Evolutionary conservation across 208 protist species (phyloP).

Genomic region (Tritrichomonas musculus): DNA sequence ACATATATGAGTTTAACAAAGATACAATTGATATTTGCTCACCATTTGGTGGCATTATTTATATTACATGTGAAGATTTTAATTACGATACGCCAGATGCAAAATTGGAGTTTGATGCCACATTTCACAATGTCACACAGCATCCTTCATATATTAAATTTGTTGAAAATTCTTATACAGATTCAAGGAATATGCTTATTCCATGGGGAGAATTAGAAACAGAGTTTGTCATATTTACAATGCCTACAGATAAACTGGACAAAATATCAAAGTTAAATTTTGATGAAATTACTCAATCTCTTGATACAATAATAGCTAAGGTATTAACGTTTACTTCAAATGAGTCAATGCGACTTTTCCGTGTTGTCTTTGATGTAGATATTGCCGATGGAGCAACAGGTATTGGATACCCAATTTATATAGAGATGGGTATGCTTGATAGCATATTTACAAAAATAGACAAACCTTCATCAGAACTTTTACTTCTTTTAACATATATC

Average conservation of each 20-base stretch:
- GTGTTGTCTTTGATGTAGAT: background rate
- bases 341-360: background rate
- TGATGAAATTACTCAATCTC: background rate
- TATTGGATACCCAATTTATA: background rate
- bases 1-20: background rate
- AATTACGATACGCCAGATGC: background rate
- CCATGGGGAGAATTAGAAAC: constrained; percentile 2
- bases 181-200: background rate
- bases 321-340: background rate
- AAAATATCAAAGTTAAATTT: background rate
- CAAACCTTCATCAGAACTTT: background rate
- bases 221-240: background rate
- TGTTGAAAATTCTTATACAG: background rate
- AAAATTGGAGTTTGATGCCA: background rate
- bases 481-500: background rate
- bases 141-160: background rate
- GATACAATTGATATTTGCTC: background rate
- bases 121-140: background rate
- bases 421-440: background rate
- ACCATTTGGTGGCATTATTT: constrained; percentile 11
- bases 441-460: background rate
- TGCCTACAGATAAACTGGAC: background rate
- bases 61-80: background rate
- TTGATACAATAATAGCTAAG: background rate
- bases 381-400: background rate